A percentile compares a stretch with the other conserved stretches of the same genome.
These are phyloP conservation scores for Hygrophoropsis aurantiaca DNA, from an alignment of 768 basidiomycete genomes.

Conservation along the genomic window DNA sequence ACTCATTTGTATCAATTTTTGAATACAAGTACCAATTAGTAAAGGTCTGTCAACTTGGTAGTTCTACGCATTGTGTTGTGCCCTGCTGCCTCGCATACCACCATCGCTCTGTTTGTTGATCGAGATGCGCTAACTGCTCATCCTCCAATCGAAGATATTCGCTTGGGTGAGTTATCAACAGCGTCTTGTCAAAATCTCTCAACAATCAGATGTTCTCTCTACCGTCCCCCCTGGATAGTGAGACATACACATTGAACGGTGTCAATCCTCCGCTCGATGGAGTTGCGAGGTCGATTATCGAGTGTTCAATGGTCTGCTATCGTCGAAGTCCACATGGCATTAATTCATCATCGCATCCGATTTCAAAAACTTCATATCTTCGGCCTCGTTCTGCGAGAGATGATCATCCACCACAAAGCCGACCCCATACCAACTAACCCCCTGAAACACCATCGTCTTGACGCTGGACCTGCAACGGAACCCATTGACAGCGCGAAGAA, in stretches of 20 bases:
- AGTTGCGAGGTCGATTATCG: slow-evolving; percentile 35
- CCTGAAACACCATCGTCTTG: background rate
- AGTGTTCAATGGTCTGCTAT: slow-evolving; percentile 29
- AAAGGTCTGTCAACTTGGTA: too few relatives aligned
- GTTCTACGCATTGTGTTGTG: too few relatives aligned
- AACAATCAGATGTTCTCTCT: slow-evolving; percentile 25
- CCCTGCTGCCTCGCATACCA: too few relatives aligned
- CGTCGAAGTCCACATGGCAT: slow-evolving; percentile 3
- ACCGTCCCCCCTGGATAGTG: slow-evolving; percentile 33
- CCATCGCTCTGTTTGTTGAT: too few relatives aligned
- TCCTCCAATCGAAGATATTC: too few relatives aligned
- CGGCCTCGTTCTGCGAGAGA: background rate
- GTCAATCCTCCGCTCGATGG: slow-evolving; percentile 31
- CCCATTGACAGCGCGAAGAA: too few relatives aligned
- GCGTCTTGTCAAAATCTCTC: slow-evolving; percentile 23
- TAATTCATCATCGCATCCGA: background rate
- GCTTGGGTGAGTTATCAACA: slow-evolving; percentile 19
- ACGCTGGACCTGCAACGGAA: too few relatives aligned
- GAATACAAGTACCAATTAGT: too few relatives aligned
- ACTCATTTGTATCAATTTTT: too few relatives aligned
- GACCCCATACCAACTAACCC: background rate
- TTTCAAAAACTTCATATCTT: background rate
- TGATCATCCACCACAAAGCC: background rate
- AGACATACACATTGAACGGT: slow-evolving; percentile 39
- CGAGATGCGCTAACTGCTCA: too few relatives aligned